Evolutionary conservation across 139 green algal species (phyloP).

Genomic region (Zygnema cylindricum): DNA sequence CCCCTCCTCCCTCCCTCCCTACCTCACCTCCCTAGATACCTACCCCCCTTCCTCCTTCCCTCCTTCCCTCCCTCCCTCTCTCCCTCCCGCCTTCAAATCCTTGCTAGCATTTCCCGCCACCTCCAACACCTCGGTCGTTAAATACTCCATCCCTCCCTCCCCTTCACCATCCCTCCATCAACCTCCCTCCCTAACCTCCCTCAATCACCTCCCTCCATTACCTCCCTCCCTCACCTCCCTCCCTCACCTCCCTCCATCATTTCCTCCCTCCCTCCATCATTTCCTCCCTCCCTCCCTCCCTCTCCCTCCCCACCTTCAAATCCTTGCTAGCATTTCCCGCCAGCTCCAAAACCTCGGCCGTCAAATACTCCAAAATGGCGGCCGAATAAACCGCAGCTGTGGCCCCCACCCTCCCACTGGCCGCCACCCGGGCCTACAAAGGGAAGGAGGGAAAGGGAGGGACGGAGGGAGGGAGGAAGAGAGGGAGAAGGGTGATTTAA

Average conservation of each 20-base stretch:
- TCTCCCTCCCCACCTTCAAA: constrained; percentile 78
- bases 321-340: constrained; percentile 99
- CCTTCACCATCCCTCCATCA: neutral
- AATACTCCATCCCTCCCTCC: neutral
- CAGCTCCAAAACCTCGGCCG: constrained; percentile 97
- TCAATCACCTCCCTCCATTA: neutral
- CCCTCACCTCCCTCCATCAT: neutral
- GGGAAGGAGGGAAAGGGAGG: too few species aligned
- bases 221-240: neutral
- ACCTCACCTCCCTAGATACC: neutral
- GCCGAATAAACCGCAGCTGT: constrained; percentile 94
- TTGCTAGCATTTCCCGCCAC: neutral
- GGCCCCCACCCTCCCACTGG: constrained; percentile 95
- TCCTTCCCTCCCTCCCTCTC: constrained; percentile 3
- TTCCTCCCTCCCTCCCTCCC: neutral
- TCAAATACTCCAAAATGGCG: constrained; percentile 82
- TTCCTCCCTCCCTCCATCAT: neutral
- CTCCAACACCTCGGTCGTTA: neutral
- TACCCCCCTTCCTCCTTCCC: neutral
- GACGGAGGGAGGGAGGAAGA: too few species aligned
- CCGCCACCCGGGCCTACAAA: constrained; percentile 91
- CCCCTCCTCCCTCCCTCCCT: too few species aligned
- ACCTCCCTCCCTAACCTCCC: neutral
- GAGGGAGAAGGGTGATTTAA: too few species aligned
- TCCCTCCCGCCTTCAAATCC: neutral